Conservation (phyloP, 2,329 filamentous ascomycete species). For the Fusarium anthophilum region DNA sequence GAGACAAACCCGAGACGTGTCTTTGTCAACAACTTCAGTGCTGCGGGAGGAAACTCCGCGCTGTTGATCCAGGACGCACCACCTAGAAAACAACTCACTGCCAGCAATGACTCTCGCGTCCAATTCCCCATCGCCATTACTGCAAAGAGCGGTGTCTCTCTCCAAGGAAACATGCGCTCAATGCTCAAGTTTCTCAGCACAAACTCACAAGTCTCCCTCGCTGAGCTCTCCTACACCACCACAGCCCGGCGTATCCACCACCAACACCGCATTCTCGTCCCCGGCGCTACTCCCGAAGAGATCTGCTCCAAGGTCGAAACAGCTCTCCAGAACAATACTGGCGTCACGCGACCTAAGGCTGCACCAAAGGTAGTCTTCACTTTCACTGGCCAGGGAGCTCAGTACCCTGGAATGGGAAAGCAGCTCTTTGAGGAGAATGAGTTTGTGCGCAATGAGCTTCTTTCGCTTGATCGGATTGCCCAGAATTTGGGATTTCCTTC, state of each 20-base stretch:
- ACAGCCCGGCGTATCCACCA: constrained; percentile 40
- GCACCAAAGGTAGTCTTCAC: constrained; percentile 45
- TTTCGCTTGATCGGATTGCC: constrained; percentile 45
- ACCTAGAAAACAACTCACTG: constrained; percentile 32
- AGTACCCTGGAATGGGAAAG: constrained; percentile 44
- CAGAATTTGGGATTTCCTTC: constrained; percentile 50
- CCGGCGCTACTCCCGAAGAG: background rate
- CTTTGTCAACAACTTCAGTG: constrained; percentile 75
- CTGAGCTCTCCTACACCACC: constrained; percentile 61
- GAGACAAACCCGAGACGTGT: constrained; percentile 55
- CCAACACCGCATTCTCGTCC: constrained; percentile 57
- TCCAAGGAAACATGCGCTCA: constrained; percentile 15
- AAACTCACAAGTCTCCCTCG: constrained; percentile 45
- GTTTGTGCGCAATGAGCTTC: constrained; percentile 47
- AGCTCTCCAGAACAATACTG: constrained; percentile 8
- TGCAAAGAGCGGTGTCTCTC: constrained; percentile 14
- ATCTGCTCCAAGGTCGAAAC: constrained; percentile 18
- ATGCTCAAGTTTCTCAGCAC: constrained; percentile 22
- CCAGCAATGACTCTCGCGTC: constrained; percentile 52
- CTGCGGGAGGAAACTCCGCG: constrained; percentile 77
- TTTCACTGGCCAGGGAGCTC: constrained; percentile 58
- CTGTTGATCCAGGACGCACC: constrained; percentile 68
- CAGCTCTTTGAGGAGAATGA: constrained; percentile 47
- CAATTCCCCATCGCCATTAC: constrained; percentile 20
- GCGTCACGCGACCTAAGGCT: constrained; percentile 18